Conservation (phyloP, 176 grass and related monocot genomes). For the Dactylis glomerata region DNA sequence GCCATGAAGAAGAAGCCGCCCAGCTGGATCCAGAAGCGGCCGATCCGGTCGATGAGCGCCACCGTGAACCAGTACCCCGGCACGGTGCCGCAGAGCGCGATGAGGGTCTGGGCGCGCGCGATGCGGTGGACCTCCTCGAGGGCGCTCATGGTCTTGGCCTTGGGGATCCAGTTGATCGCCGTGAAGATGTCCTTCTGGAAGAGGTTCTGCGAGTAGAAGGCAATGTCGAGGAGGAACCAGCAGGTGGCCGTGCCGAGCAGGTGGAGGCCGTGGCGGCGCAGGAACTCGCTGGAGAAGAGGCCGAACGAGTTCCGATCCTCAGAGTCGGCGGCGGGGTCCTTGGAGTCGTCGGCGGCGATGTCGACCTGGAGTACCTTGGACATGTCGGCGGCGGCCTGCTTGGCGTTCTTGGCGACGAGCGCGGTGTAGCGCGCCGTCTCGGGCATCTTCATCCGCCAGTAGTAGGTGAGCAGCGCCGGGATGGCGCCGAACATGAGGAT, state of each 20-base stretch:
- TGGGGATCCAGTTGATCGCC: constrained; percentile 49
- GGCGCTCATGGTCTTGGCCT: constrained; percentile 45
- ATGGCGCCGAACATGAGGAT: constrained; percentile 76
- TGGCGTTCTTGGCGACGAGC: constrained; percentile 71
- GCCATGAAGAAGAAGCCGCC: constrained; percentile 46
- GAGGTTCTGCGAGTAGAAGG: constrained; percentile 87
- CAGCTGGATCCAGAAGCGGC: constrained; percentile 47
- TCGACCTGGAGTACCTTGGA: constrained; percentile 63
- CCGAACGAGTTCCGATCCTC: constrained; percentile 24
- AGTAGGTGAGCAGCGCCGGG: constrained; percentile 67
- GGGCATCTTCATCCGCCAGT: constrained; percentile 79
- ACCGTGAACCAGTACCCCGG: constrained; percentile 75
- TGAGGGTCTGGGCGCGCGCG: constrained; percentile 61
- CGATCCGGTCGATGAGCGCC: constrained; percentile 47
- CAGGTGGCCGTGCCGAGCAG: constrained; percentile 38
- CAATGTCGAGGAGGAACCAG: constrained; percentile 78
- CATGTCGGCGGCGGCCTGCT: constrained; percentile 61
- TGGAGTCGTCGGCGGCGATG: neutral
- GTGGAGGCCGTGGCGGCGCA: constrained; percentile 48
- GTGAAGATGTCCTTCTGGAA: constrained; percentile 84
- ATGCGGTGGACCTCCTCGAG: constrained; percentile 57
- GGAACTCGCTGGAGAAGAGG: constrained; percentile 47
- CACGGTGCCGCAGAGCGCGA: constrained; percentile 66
- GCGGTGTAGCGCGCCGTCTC: constrained; percentile 83
- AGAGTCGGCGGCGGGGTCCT: neutral